Conservation (phyloP, 176 grass and related monocot species). For the Juncus effusus region DNA sequence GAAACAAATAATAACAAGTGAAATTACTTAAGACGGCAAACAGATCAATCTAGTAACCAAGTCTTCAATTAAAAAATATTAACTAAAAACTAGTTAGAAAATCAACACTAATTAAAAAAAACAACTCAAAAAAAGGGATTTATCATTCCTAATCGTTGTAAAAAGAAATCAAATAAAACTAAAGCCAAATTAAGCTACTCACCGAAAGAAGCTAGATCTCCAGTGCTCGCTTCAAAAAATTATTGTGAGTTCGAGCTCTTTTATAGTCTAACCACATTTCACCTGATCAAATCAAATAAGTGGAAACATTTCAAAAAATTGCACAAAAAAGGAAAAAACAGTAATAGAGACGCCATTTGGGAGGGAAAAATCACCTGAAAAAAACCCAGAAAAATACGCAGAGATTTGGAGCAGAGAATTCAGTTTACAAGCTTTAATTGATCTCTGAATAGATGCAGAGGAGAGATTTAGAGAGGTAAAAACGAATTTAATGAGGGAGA, state of each 20-base stretch:
- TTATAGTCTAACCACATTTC: constrained; percentile 12
- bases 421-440: constrained; percentile 6
- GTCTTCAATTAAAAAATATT: not conserved
- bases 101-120: too few relatives aligned
- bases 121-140: not conserved
- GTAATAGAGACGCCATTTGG: constrained; percentile 39
- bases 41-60: not conserved
- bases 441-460: not conserved
- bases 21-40: too few relatives aligned
- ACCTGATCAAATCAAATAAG: constrained; percentile 12
- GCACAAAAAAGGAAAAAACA: constrained; percentile 22
- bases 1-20: too few relatives aligned
- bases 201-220: constrained; percentile 23
- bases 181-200: constrained; percentile 1
- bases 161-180: constrained; percentile 5
- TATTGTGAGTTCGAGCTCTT: not conserved
- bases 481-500: not conserved
- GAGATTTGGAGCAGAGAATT: constrained; percentile 31
- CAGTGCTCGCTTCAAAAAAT: not conserved
- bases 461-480: not conserved
- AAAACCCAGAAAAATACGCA: constrained; percentile 28
- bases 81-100: constrained; percentile 8
- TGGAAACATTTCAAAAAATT: constrained; percentile 16
- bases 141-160: not conserved
- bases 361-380: constrained; percentile 25